Base-by-base conservation (phyloP, 1,284 basidiomycete genomes). In the Sanghuangporus baumii region DNA sequence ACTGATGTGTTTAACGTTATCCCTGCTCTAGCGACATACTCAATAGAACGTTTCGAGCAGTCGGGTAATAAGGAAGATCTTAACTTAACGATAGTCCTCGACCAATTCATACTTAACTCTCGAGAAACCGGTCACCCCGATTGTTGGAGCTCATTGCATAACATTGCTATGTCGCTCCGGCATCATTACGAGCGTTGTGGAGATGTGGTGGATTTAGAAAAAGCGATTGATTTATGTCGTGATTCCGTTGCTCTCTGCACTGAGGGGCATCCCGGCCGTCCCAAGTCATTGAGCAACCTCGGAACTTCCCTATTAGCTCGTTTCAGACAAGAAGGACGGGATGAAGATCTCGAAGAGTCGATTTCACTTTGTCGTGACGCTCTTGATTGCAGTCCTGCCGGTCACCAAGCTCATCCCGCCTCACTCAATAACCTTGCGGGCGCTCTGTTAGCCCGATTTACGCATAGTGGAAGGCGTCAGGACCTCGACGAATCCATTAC, bases 11-110 rank as follows among this genome's bases (percentile, higher is more conserved):
- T 31, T 0, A 31, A 31, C 2, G 26, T 31, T 1, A 31, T 31
- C 26, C 3, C 5, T 20, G 18, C 6, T 18, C 51, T 54, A 11
- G 51, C 7, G 3, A 54, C 4, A 31, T 31, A 9, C 23, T 3
- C 36, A 7, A 14, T 14, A 3, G 23, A 2, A n/a, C 8, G 48
- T n/a, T 20, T 51, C 6, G 48, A 51, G 23, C 48, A 51, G 48
- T 73, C 31, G 62, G 65, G 23, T 48, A 43, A 5, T 66, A 71
- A 2, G 5, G 70, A 67, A 34, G 64, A 67, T 8, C 41, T 43
- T 18, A 3, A 43, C 12, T 12, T 14, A 43, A 18, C 41, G 14
- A 6, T 43, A 3, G 6, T 14, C 14, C 3, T 14, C n/a, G 14
- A 43, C n/a, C 41, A 18, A 14, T 12, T 2, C n/a, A 1, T 18